These are phyloP conservation scores for Salix caprea DNA, from an alignment of 345 rosid genomes.

Conservation along the genomic window DNA sequence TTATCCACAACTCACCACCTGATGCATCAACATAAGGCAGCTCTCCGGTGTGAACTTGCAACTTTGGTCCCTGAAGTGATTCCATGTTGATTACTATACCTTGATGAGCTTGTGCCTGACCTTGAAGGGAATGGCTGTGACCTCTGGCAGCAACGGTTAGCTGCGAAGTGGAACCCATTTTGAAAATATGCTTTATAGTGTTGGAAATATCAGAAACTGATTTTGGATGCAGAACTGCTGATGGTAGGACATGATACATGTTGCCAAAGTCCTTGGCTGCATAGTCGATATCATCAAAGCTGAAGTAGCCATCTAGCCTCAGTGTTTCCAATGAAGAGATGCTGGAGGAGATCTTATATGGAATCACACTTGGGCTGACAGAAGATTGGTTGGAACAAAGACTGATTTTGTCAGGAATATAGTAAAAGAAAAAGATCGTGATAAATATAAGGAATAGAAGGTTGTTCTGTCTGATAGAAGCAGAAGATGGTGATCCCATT, in stretches of 20 bases:
- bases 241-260: conserved; percentile 55
- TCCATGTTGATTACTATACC: conserved; percentile 86
- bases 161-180: conserved; percentile 55
- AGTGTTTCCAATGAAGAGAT: conserved; percentile 37
- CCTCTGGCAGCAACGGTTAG: conserved; percentile 92
- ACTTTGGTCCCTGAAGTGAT: conserved; percentile 45
- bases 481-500: conserved; percentile 47
- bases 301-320: conserved; percentile 56
- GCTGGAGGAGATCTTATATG: conserved; percentile 30
- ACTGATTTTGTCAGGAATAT: conserved; percentile 48
- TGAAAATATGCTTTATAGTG: conserved; percentile 44
- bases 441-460: conserved; percentile 41
- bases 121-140: conserved; percentile 89
- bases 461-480: conserved; percentile 41
- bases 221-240: conserved; percentile 68
- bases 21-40: conserved; percentile 75
- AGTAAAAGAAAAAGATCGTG: conserved; percentile 52
- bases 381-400: conserved; percentile 42
- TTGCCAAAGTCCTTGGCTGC: conserved; percentile 90
- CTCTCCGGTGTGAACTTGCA: conserved; percentile 42
- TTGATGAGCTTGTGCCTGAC: conserved; percentile 78
- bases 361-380: conserved; percentile 23
- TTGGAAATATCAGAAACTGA: conserved; percentile 79
- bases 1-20: conserved; percentile 89
- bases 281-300: conserved; percentile 46